phyloP scores from a whole-genome alignment of 352 stramenopile species.

The Phytophthora hibernalis region DNA sequence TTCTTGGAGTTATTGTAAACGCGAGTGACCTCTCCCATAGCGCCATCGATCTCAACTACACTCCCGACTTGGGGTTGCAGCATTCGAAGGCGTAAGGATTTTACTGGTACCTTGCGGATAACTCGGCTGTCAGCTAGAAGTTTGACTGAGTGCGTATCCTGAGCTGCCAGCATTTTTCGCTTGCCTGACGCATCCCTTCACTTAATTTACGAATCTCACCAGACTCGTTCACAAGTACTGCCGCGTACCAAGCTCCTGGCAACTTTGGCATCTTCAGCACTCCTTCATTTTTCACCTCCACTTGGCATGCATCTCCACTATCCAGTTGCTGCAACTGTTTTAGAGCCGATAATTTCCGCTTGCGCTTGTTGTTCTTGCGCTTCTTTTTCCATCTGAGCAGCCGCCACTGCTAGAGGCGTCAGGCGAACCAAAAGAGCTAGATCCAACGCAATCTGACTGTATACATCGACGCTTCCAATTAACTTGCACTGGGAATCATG shows the following conservation, averaged over 20 bases:
- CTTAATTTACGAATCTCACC: slow-evolving; percentile 19
- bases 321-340: slow-evolving; percentile 27
- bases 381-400: slow-evolving; percentile 54
- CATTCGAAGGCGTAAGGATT: slow-evolving; percentile 47
- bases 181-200: slow-evolving; percentile 18
- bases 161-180: slow-evolving; percentile 29
- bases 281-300: slow-evolving; percentile 64
- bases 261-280: slow-evolving; percentile 46
- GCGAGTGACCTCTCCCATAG: slow-evolving; percentile 65
- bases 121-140: slow-evolving; percentile 47
- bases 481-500: slow-evolving; percentile 85
- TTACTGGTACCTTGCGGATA: slow-evolving; percentile 54
- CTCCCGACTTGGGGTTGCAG: slow-evolving; percentile 66
- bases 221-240: slow-evolving; percentile 41
- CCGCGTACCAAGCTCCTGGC: slow-evolving; percentile 69
- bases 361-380: slow-evolving; percentile 69
- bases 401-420: slow-evolving; percentile 17
- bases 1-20: slow-evolving; percentile 37
- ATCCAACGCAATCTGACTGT: slow-evolving; percentile 51
- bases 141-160: slow-evolving; percentile 47
- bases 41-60: slow-evolving; percentile 73
- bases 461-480: slow-evolving; percentile 54
- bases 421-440: slow-evolving; percentile 49
- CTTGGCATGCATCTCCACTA: slow-evolving; percentile 32
- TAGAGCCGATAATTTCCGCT: slow-evolving; percentile 43